A percentile compares a stretch with the other conserved stretches of the same genome.
Evolutionary conservation across 306 rosid genomes (phyloP).

Genomic region (Arachis hypogaea): DNA sequence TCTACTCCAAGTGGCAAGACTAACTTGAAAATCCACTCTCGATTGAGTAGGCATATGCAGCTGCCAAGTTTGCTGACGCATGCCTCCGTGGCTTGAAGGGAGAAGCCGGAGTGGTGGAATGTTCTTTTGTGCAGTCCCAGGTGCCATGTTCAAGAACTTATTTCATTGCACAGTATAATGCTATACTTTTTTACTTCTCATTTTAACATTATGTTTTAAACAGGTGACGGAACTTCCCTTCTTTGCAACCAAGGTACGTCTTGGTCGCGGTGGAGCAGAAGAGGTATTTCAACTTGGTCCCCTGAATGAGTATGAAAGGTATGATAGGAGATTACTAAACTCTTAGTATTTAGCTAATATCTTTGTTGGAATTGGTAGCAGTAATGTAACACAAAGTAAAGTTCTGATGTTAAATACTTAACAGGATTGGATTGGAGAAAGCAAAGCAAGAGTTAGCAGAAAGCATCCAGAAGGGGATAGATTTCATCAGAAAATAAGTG

Average conservation of each 20-base stretch:
- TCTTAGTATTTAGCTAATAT: not conserved
- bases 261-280: slow-evolving; percentile 83
- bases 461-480: slow-evolving; percentile 71
- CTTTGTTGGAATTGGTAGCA: slow-evolving; percentile 33
- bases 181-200: slow-evolving; percentile 1
- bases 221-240: slow-evolving; percentile 94
- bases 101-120: slow-evolving; percentile 76
- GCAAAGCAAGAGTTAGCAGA: slow-evolving; percentile 66
- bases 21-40: not conserved
- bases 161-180: not conserved
- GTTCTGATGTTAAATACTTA: slow-evolving; percentile 2
- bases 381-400: slow-evolving; percentile 1
- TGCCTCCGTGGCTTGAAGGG: slow-evolving; percentile 90
- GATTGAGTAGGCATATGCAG: slow-evolving; percentile 84
- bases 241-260: slow-evolving; percentile 86
- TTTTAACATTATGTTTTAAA: slow-evolving; percentile 17
- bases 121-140: slow-evolving; percentile 83
- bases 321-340: slow-evolving; percentile 18
- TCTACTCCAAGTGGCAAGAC: slow-evolving; percentile 9
- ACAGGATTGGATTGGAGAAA: slow-evolving; percentile 73
- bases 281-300: slow-evolving; percentile 81
- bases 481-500: slow-evolving; percentile 55
- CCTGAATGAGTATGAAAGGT: slow-evolving; percentile 89
- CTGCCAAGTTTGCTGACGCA: slow-evolving; percentile 80
- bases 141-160: slow-evolving; percentile 38